Evolutionary conservation across 768 basidiomycete species (phyloP).

Genomic region (Lactarius hatsudake): DNA sequence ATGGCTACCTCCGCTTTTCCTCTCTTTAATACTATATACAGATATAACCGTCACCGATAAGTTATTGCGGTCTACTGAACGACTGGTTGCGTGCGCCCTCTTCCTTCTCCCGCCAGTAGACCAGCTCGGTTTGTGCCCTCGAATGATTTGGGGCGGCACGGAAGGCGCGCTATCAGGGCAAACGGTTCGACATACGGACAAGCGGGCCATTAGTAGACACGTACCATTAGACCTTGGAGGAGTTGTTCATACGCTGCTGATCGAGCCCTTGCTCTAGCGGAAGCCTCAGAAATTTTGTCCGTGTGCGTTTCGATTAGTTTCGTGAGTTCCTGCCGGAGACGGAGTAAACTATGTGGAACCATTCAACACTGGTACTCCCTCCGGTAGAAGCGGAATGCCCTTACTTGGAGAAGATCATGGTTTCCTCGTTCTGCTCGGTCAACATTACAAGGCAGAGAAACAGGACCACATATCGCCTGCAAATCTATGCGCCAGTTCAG

Average conservation of each 20-base stretch:
- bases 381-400: constrained; percentile 26
- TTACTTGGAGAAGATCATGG: constrained; percentile 95
- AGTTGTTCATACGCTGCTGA: constrained; percentile 73
- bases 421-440: constrained; percentile 83
- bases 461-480: constrained; percentile 70
- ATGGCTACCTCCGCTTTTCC: neutral
- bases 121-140: constrained; percentile 81
- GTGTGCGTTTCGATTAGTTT: constrained; percentile 76
- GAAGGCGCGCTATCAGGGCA: constrained; percentile 52
- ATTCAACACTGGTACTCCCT: neutral
- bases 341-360: constrained; percentile 55
- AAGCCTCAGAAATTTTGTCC: constrained; percentile 57
- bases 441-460: constrained; percentile 84
- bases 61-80: constrained; percentile 21
- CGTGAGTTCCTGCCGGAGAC: constrained; percentile 80
- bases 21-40: neutral
- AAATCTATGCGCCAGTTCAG: constrained; percentile 45
- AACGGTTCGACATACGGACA: constrained; percentile 7
- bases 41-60: constrained; percentile 1
- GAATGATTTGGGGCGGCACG: constrained; percentile 68
- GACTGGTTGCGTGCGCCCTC: constrained; percentile 61
- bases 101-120: constrained; percentile 83
- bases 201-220: constrained; percentile 33
- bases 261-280: constrained; percentile 63
- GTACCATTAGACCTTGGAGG: constrained; percentile 71